Base-by-base conservation (phyloP, 2,329 filamentous ascomycete species). In the Helicocarpus griseus region DNA sequence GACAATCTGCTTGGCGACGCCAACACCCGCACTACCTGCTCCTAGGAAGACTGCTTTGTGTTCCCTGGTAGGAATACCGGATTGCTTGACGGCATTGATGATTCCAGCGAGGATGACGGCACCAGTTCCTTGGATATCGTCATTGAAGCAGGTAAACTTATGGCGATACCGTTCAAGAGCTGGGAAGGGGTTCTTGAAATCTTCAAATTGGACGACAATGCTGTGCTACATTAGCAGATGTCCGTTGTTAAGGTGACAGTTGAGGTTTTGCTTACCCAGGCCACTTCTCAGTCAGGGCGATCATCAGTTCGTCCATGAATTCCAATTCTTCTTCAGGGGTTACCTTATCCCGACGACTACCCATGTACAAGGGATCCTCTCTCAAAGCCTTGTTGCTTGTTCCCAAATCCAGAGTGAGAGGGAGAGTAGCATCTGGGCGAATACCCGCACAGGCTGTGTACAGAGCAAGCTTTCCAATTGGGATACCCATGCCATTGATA, bases 281-380 rank as follows among this genome's bases (percentile, higher is more conserved):
- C 82, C 82, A 86, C 58, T 78, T 77, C 68, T 95, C 89, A 52
- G 85, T 86, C 55, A 88, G 80, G 52, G 93, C 91, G 63, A 81
- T 80, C 93, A 98, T 97, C 76, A 98, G 85, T 76, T 97, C 93
- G 66, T 97, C 93, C 76, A 97, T 82, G 72, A 97, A 97, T 58
- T 88, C 87, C 67, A 85, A 83, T 74, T 95, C 89, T 62, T 91
- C 84, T 49, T 85, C 78, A 19, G 85, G 74, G 6, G 85, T 78
- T 50, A 91, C 80, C 65, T 94, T 91, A 72, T 86, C 87, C 61
- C 86, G 81, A 63, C 89, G 83, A 62, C 90, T 86, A 62, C 93
- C 93, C 66, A 97, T 82, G 76, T 97, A 98, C 33, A 97, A 77
- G 80, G 86, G 69, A 78, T 96, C 83, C 79, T 95, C 72, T 75